Base-by-base conservation (phyloP, 495 filamentous ascomycete species). In the Daldinia grandis region DNA sequence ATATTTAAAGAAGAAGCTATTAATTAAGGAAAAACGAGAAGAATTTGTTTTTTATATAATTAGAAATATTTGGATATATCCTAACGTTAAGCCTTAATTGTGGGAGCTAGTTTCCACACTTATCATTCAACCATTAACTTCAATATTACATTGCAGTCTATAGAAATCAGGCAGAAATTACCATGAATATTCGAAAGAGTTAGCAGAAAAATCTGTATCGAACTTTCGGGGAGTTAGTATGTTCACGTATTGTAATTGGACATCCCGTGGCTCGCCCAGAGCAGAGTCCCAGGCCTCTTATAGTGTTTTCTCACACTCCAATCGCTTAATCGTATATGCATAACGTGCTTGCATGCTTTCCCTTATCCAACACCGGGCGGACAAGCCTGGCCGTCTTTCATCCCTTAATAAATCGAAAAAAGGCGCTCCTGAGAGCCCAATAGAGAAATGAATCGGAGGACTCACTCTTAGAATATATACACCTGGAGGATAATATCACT, bases 401-500 rank as follows among this genome's bases (percentile, higher is more conserved):
- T 56, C 53, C 2, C 28, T 5, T 33, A 17, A 54, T 7, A 21
- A 27, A 51, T 0, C 24, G 4, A 24, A 10, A 24, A 53, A 28
- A 0, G 25, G 12, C 53, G 53, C 53, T 56, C 30, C 53, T 5
- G 53, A 56, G 53, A n/a, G 28, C n/a, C 15, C 15, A 35, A 31
- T 37, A 2, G 6, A 56, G n/a, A 56, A 37, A 5, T n/a, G 9
- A 35, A 56, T 31, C 17, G 19, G 30, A 56, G 30, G 15, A 35
- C 53, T 35, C 7, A 30, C 28, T 56, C 53, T 56, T 19, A 24
- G 53, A 33, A 56, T 37, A 56, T 56, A 56, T 56, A 37, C 30
- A 56, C n/a, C 17, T 55, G 51, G 35, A 55, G 15, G n/a, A 51
- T 51, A 51, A 51, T 53, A 53, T 53, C 3, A 30, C 30, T 37